These are phyloP conservation scores for Ilyonectria mors-panacis DNA, from an alignment of 2,329 filamentous ascomycete species.

Conservation along the genomic window DNA sequence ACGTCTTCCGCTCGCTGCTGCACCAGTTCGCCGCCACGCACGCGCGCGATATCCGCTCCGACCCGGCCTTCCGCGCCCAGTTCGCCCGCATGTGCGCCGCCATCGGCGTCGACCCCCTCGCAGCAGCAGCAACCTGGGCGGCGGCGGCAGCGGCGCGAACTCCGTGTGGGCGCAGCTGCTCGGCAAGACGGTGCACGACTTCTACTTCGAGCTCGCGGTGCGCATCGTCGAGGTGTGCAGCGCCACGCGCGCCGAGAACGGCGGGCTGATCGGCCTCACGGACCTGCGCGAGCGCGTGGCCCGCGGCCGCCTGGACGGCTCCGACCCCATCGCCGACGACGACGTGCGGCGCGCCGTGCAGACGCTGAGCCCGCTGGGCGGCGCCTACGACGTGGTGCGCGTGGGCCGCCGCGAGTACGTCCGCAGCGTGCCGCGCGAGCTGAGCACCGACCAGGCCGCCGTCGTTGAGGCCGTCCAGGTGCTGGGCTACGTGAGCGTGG, in stretches of 20 bases:
- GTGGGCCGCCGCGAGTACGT: conserved; percentile 92
- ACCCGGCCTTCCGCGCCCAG: conserved; percentile 94
- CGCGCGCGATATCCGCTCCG: conserved; percentile 94
- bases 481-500: conserved; percentile 89
- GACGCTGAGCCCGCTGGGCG: conserved; percentile 88
- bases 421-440: conserved; percentile 91
- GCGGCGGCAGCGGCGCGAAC: conserved; percentile 64
- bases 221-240: conserved; percentile 94
- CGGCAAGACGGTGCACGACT: conserved; percentile 94
- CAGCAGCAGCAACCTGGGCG: conserved; percentile 59
- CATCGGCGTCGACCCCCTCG: conserved; percentile 95
- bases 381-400: conserved; percentile 86
- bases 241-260: conserved; percentile 89
- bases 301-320: conserved; percentile 80
- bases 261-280: conserved; percentile 86
- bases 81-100: conserved; percentile 99
- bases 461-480: conserved; percentile 94
- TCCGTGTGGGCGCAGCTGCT: conserved; percentile 95
- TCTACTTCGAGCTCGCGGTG: conserved; percentile 98
- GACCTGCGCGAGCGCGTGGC: conserved; percentile 86
- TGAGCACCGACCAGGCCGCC: conserved; percentile 93
- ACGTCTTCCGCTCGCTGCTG: conserved; percentile 94
- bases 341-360: conserved; percentile 92
- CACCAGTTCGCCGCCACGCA: conserved; percentile 97
- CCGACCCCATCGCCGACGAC: conserved; percentile 88